Evolutionary conservation across 2,329 filamentous ascomycete genomes (phyloP).

Genomic region (Paecilomyces sp.): DNA sequence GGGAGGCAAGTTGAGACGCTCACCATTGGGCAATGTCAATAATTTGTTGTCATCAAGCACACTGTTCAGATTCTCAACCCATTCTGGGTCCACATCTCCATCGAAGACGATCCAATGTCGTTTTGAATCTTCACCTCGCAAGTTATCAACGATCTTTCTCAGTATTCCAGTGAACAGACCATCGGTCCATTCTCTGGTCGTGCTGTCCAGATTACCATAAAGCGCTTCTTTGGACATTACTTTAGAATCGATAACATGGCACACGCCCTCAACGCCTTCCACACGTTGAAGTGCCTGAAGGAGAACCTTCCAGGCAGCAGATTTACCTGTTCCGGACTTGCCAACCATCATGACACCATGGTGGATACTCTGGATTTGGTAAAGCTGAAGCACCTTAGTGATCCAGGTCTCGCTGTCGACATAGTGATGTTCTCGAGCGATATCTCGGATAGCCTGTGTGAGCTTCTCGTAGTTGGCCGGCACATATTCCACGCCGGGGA

Average conservation of each 20-base stretch:
- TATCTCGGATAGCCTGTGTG: slow-evolving; percentile 69
- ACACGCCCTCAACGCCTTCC: slow-evolving; percentile 87
- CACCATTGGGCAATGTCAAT: slow-evolving; percentile 91
- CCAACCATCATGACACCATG: slow-evolving; percentile 99
- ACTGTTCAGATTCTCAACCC: slow-evolving; percentile 99
- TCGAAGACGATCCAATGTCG: slow-evolving; percentile 99
- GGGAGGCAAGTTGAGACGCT: slow-evolving; percentile 85
- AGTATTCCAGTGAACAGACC: slow-evolving; percentile 96
- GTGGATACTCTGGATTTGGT: slow-evolving; percentile 95
- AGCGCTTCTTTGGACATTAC: slow-evolving; percentile 99
- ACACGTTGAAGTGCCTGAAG: slow-evolving; percentile 86
- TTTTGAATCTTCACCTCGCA: slow-evolving; percentile 93
- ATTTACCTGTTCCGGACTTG: slow-evolving; percentile 95
- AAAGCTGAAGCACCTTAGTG: slow-evolving; percentile 92
- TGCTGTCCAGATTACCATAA: slow-evolving; percentile 92
- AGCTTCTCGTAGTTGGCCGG: slow-evolving; percentile 78
- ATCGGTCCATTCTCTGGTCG: slow-evolving; percentile 97
- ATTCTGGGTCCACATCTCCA: slow-evolving; percentile 97
- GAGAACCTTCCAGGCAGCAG: slow-evolving; percentile 85
- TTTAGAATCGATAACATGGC: slow-evolving; percentile 96
- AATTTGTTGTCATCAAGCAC: slow-evolving; percentile 99
- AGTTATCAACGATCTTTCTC: slow-evolving; percentile 96
- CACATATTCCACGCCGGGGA: slow-evolving; percentile 88
- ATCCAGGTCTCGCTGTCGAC: slow-evolving; percentile 94
- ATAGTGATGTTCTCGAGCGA: slow-evolving; percentile 77